These are phyloP conservation scores for Lolium multiflorum DNA, from an alignment of 176 grass and related monocot species.

Conservation along the genomic window DNA sequence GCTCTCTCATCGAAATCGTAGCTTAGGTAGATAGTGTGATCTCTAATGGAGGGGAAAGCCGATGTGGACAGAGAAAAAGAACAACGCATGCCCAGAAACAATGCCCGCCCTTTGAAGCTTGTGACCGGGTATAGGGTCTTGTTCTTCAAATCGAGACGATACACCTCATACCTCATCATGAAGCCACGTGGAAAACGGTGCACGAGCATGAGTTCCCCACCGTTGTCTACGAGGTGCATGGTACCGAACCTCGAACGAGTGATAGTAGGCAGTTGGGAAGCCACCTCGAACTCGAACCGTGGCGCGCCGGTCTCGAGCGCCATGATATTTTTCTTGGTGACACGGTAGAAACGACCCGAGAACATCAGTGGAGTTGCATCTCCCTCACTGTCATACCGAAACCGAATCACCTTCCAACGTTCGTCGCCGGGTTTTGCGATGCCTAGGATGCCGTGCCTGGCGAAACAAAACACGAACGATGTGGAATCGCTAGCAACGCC, in stretches of 20 bases:
- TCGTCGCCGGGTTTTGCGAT: neutral
- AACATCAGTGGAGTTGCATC: neutral
- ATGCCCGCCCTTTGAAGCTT: neutral
- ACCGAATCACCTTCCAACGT: neutral
- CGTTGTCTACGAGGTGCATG: conserved; percentile 19
- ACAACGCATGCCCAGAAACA: neutral
- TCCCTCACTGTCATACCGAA: no score
- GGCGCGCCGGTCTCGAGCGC: neutral
- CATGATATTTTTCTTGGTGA: neutral
- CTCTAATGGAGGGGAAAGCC: neutral
- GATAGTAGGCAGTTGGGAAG: neutral
- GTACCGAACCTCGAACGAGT: accelerated
- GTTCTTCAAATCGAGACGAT: neutral
- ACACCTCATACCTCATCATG: neutral
- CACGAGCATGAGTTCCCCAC: neutral
- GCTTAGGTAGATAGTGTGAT: neutral
- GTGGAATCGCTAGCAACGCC: neutral
- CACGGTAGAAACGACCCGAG: conserved; percentile 1
- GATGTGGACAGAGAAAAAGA: neutral
- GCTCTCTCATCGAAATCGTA: neutral
- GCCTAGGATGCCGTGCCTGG: neutral
- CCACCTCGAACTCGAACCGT: no score
- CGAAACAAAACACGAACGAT: no score
- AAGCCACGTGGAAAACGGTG: neutral
- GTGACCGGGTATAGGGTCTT: neutral